Conservation (phyloP, 768 basidiomycete species). For the Daedaleopsis sinensis region DNA sequence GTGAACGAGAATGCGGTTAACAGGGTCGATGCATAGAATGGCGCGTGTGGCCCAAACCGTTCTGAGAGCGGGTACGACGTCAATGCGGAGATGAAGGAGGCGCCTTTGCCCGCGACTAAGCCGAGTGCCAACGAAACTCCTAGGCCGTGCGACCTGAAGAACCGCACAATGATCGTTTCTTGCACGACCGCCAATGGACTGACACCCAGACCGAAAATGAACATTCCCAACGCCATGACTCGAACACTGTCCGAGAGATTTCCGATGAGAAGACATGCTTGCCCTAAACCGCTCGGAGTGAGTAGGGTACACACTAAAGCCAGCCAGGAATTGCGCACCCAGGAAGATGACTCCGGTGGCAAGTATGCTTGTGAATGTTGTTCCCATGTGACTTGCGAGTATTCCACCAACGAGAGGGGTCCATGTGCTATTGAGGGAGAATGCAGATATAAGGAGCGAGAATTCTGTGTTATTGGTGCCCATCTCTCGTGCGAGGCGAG, state of each 20-base stretch:
- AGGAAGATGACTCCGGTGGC: slow-evolving; percentile 75
- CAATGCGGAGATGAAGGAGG: slow-evolving; percentile 75
- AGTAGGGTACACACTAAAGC: too few species aligned
- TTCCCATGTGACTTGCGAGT: slow-evolving; percentile 70
- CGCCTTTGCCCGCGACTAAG: slow-evolving; percentile 77
- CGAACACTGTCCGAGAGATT: slow-evolving; percentile 62
- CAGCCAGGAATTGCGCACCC: slow-evolving; percentile 37
- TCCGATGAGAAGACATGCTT: slow-evolving; percentile 67
- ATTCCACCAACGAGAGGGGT: slow-evolving; percentile 81
- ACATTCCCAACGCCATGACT: slow-evolving; percentile 74
- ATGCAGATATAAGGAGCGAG: slow-evolving; percentile 75
- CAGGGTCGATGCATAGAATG: slow-evolving; percentile 69
- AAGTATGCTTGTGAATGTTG: slow-evolving; percentile 69
- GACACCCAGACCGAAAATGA: slow-evolving; percentile 78
- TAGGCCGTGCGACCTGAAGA: slow-evolving; percentile 75
- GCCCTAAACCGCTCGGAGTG: slow-evolving; percentile 43
- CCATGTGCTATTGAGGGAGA: slow-evolving; percentile 73
- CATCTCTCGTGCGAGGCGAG: slow-evolving; percentile 64
- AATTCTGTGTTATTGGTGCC: slow-evolving; percentile 80
- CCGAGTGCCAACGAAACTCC: slow-evolving; percentile 83
- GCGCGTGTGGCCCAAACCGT: slow-evolving; percentile 66
- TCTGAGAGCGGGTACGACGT: slow-evolving; percentile 79
- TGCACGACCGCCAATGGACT: slow-evolving; percentile 83
- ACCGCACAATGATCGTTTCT: slow-evolving; percentile 83
- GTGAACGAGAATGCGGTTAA: slow-evolving; percentile 68